These are phyloP conservation scores for Metschnikowia bowlesiae DNA, from an alignment of 805 yeast species.

Conservation along the genomic window DNA sequence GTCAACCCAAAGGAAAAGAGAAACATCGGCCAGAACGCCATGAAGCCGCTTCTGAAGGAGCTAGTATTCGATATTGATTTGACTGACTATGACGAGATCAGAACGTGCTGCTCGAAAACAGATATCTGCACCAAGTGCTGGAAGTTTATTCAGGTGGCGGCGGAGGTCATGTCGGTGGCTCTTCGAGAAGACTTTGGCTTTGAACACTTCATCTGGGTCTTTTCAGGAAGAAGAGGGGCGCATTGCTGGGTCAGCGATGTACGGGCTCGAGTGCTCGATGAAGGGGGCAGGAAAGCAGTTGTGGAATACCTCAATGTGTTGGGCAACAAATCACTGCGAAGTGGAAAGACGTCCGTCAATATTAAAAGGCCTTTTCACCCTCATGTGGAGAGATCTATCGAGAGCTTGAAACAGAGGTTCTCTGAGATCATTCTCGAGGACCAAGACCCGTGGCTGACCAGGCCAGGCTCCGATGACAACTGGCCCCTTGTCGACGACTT, in stretches of 20 bases:
- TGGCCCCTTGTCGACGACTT: conserved; percentile 49
- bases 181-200: conserved; percentile 88
- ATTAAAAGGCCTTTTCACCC: conserved; percentile 87
- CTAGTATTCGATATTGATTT: conserved; percentile 95
- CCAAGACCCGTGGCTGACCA: conserved; percentile 77
- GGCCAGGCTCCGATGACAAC: conserved; percentile 36
- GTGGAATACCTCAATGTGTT: conserved; percentile 81
- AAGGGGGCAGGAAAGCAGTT: conserved; percentile 68
- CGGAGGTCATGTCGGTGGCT: conserved; percentile 66
- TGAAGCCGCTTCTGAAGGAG: conserved; percentile 82
- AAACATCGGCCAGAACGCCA: conserved; percentile 64
- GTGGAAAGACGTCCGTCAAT: conserved; percentile 47
- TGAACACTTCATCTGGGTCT: conserved; percentile 84
- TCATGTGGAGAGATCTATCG: conserved; percentile 70
- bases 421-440: conserved; percentile 62
- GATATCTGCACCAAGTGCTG: conserved; percentile 86
- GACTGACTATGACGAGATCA: conserved; percentile 89
- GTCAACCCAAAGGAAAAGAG: conserved; percentile 86
- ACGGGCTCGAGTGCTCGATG: conserved; percentile 72
- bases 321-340: conserved; percentile 35
- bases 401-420: conserved; percentile 60
- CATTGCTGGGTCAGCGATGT: conserved; percentile 97
- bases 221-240: conserved; percentile 97
- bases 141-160: conserved; percentile 85
- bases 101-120: conserved; percentile 91